Conservation (phyloP, 202 grass and related monocot genomes). For the Brachypodium distachyon region DNA sequence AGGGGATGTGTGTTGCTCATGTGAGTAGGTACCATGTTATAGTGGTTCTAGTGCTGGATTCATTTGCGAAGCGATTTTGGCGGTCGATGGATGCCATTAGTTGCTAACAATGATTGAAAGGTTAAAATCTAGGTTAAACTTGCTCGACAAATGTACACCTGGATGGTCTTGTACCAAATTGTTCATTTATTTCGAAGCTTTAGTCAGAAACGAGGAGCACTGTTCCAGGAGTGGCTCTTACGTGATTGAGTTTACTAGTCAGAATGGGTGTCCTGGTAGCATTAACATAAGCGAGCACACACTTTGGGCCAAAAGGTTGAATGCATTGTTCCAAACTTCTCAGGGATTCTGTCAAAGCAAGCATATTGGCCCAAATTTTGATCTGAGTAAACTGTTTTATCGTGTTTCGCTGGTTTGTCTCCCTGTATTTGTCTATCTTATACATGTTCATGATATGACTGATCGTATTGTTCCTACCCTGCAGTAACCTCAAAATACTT, state of each 20-base stretch:
- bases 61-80: neutral
- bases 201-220: neutral
- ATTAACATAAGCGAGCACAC: neutral
- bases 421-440: neutral
- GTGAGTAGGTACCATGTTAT: neutral
- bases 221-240: neutral
- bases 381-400: neutral
- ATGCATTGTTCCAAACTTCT: neutral
- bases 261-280: neutral
- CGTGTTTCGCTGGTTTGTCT: neutral
- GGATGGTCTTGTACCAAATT: neutral
- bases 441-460: neutral
- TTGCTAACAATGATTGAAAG: neutral
- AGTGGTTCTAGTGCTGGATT: neutral
- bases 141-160: neutral
- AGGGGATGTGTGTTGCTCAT: neutral
- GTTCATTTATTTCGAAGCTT: neutral
- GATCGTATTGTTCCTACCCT: neutral
- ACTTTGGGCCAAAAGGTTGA: neutral
- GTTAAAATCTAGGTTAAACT: neutral
- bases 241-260: neutral
- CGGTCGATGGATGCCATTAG: neutral
- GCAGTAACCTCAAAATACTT: neutral
- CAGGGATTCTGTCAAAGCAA: neutral
- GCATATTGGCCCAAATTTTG: neutral